Evolutionary conservation across 1,284 basidiomycete genomes (phyloP), one percentile per base, ranked within the genome.

Genomic region (Papiliotrema terrestris): DNA sequence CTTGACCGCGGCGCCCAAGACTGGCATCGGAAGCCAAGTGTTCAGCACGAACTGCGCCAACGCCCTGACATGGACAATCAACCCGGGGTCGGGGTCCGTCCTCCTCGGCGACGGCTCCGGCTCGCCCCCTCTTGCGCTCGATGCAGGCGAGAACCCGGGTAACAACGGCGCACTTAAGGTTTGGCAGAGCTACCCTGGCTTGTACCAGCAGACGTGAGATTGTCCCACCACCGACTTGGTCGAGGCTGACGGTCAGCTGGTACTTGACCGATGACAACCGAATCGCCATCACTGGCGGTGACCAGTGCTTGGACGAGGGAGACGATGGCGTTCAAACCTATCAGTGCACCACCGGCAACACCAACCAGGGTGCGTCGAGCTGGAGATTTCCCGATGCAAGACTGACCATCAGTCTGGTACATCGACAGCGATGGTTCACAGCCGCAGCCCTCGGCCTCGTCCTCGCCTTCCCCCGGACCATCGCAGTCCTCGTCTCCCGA

Each of bases 341-440:
- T 32, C 53, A 61, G 36, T 64, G 62, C 49, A 60, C 57, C 38
- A 45, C 55, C 15, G 53, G 52, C 23, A 60, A 64, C 54, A 62
- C 55, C 53, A 64, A 64, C 39, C 62, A 64, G 42, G 37, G 57
- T 59, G 45, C 45, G 57, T 52, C 8, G 45, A 17, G 6, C 29
- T 11, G 11, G 6, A 32, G 11, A 20, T 8, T n/a, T n/a, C 4
- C 15, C 5, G 15, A 17, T 20, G 17, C 39, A 17, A 41, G 5
- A 45, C 22, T 32, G 9, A 25, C 44, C 26, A 8, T 25, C 49
- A 51, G 49, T 51, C 20, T 51, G n/a, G 19, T 51, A 43, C 49
- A 32, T 51, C 36, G 17, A 23, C 8, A 29, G 22, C 11, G 32
- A 32, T 11, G 29, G 29, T 5, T 32, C 51, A 19, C 38, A 39